Evolutionary conservation across 1,284 basidiomycete genomes (phyloP), one percentile per base, ranked within the genome.

Genomic region (Cutaneotrichosporon dermatis): DNA sequence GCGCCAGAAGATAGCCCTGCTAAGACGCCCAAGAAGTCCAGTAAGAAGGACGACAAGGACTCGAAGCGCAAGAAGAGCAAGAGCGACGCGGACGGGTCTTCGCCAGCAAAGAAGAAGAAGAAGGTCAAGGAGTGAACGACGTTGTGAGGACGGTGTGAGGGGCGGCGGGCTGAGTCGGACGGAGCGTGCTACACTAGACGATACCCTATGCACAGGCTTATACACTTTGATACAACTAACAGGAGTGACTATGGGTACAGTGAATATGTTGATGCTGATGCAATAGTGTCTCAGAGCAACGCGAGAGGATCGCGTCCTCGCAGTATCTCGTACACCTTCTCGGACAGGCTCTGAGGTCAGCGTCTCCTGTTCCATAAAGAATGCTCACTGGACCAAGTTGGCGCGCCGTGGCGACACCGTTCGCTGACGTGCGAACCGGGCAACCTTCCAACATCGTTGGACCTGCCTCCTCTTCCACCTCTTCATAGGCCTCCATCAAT

Each of bases 401-500:
- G 15, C 73, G 55, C 2, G 66, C 66, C 40, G 59, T 71, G 4
- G 71, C 68, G 2, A 64, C 66, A 4, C 74, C 74, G 51, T 71
- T 71, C 42, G 58, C 59, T 12, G 70, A 41, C 37, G 62, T 73
- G 4, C 61, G 42, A 46, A 78, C 72, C 46, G 70, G 63, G 46
- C 74, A 76, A 49, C 70, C 67, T 40, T 63, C 63, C 46, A 78
- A 50, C 68, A 78, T 61, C 9, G 63, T 25, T 25, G 25, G 25
- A 25, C 25, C 25, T 25, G 25, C 69, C 1, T 51, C 45, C 34
- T 63, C 45, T 55, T 77, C 75, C 6, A 25, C 25, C 25, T 46
- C 51, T 41, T 77, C 74, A 50, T 68, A 79, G 15, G 68, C 71
- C 25, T 66, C 62, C 58, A 79, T 79, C 52, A 79, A 48, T 0